Evolutionary conservation across 176 grass and related monocot genomes (phyloP).

Genomic region (Aechmea fasciata): DNA sequence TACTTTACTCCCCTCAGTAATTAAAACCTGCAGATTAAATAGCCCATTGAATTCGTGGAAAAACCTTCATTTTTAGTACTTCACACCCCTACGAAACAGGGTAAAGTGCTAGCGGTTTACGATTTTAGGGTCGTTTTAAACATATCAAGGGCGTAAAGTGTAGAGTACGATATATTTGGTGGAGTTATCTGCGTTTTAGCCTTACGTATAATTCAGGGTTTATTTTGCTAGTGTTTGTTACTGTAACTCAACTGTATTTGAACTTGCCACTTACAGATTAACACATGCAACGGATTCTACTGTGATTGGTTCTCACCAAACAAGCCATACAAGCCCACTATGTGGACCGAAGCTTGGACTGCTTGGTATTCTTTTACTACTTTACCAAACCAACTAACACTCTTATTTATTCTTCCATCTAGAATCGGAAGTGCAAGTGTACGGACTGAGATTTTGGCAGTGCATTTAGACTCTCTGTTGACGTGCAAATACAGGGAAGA

Average conservation of each 20-base stretch:
- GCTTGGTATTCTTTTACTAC: slow-evolving; percentile 57
- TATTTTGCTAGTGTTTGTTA: background rate
- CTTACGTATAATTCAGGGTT: too few relatives aligned
- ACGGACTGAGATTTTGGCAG: too few relatives aligned
- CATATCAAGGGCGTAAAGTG: too few relatives aligned
- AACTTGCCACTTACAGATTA: slow-evolving; percentile 38
- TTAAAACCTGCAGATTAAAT: too few relatives aligned
- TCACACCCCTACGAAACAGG: too few relatives aligned
- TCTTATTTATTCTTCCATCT: background rate
- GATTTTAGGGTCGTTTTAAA: too few relatives aligned
- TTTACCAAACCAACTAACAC: background rate
- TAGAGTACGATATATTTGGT: slow-evolving; percentile 8
- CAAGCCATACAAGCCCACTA: slow-evolving; percentile 78
- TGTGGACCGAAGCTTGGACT: slow-evolving; percentile 99
- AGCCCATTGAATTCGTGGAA: too few relatives aligned
- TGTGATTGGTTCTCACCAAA: slow-evolving; percentile 90
- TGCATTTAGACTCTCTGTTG: too few relatives aligned
- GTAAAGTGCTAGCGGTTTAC: too few relatives aligned
- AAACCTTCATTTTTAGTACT: too few relatives aligned
- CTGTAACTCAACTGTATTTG: background rate
- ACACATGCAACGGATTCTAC: slow-evolving; percentile 97
- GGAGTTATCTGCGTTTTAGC: background rate
- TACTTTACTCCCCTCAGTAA: too few relatives aligned
- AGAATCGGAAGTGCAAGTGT: background rate
- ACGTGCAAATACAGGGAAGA: too few relatives aligned